Conservation (phyloP, 2,329 filamentous ascomycete species). For the Fusarium sp. region DNA sequence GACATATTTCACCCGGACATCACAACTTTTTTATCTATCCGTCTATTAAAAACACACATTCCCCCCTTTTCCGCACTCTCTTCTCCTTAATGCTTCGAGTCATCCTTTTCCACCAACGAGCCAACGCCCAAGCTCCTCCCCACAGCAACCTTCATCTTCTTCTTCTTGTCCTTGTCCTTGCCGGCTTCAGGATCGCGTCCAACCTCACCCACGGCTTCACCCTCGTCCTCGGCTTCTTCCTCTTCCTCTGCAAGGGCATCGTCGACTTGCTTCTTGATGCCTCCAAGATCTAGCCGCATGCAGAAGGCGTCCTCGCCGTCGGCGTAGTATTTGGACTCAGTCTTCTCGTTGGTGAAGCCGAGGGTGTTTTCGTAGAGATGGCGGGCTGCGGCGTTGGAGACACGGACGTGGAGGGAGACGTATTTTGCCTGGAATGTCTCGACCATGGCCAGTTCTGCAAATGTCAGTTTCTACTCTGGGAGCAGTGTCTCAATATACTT, state of each 20-base stretch:
- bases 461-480: neutral
- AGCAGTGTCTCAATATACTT: conserved; percentile 51
- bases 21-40: conserved; percentile 42
- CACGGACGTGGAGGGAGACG: conserved; percentile 94
- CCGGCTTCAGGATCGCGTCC: conserved; percentile 59
- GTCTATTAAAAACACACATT: conserved; percentile 35
- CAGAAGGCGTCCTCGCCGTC: conserved; percentile 96
- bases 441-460: conserved; percentile 89
- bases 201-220: conserved; percentile 74
- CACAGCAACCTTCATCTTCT: conserved; percentile 86
- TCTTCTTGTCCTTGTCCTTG: conserved; percentile 47
- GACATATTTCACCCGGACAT: conserved; percentile 20
- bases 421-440: conserved; percentile 92
- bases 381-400: conserved; percentile 91
- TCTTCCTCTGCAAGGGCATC: conserved; percentile 55
- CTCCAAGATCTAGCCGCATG: conserved; percentile 87
- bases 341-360: conserved; percentile 87
- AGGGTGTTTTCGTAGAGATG: conserved; percentile 93
- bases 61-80: neutral
- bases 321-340: conserved; percentile 92
- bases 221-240: conserved; percentile 66
- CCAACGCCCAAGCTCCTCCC: conserved; percentile 83
- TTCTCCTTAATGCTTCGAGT: conserved; percentile 52
- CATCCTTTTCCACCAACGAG: conserved; percentile 78
- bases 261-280: conserved; percentile 62